phyloP scores from a whole-genome alignment of 176 grass and related monocot genomes.

The Triticum monococcum region DNA sequence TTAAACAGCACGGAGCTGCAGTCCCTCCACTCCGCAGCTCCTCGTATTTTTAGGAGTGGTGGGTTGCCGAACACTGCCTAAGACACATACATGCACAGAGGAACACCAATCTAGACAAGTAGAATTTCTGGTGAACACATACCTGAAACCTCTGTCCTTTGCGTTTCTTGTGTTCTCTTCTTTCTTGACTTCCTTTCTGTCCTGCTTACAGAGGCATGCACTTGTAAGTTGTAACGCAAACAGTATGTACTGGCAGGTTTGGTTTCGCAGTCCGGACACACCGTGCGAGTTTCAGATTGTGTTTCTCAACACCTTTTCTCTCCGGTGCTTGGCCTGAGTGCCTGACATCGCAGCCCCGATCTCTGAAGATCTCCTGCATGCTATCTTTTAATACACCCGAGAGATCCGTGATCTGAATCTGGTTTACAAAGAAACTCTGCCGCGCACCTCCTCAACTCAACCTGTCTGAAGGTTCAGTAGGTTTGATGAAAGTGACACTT shows the following conservation, averaged over 20 bases:
- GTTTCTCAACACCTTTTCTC: too few species aligned
- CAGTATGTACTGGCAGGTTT: conserved; percentile 10
- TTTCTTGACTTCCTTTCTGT: not conserved
- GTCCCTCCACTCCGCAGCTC: too few species aligned
- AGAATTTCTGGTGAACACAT: not conserved
- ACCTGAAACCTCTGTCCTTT: not conserved
- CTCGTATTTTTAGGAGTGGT: too few species aligned
- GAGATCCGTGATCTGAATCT: not conserved
- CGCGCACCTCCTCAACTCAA: not conserved
- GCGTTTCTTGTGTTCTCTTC: not conserved
- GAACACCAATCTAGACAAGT: not conserved
- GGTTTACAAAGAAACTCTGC: not conserved
- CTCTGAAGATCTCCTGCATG: conserved; percentile 15
- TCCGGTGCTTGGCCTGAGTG: not conserved
- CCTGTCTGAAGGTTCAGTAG: conserved; percentile 43
- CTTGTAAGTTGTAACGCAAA: not conserved
- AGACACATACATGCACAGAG: too few species aligned
- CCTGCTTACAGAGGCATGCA: conserved; percentile 14
- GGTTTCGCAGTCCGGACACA: not conserved
- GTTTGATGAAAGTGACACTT: conserved; percentile 14
- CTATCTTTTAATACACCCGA: conserved; percentile 19
- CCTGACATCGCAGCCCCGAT: conserved; percentile 28
- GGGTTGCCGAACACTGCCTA: too few species aligned
- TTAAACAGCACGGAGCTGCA: too few species aligned
- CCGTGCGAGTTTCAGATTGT: not conserved